Percentiles rank a stretch among this genome's conserved stretches.
Conservation (phyloP, 2,329 filamentous ascomycete genomes). For the Fusarium scirpi region DNA sequence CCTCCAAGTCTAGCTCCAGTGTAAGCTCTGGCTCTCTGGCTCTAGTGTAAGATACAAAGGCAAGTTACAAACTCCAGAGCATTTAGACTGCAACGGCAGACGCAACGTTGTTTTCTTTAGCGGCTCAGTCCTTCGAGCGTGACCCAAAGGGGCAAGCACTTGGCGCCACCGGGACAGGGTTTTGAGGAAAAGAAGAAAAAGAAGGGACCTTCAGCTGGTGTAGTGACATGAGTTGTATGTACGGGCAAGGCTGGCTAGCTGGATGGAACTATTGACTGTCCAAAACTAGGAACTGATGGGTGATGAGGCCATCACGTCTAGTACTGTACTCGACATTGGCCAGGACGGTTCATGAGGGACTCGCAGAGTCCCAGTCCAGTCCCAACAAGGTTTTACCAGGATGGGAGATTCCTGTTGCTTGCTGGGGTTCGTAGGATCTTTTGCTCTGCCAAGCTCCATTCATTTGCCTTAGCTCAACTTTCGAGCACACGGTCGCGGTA, state of each 20-base stretch:
- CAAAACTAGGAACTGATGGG: constrained; percentile 16
- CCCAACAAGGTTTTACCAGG: constrained; percentile 23
- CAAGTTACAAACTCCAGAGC: neutral
- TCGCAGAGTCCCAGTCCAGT: constrained; percentile 10
- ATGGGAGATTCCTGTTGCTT: constrained; percentile 20
- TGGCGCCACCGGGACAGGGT: constrained; percentile 26
- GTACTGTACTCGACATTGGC: neutral
- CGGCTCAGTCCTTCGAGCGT: constrained; percentile 24
- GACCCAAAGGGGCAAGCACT: constrained; percentile 20
- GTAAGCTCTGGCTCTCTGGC: constrained; percentile 9
- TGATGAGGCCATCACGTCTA: constrained; percentile 5
- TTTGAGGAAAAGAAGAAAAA: neutral
- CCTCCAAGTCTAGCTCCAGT: constrained; percentile 23
- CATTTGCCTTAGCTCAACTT: constrained; percentile 25
- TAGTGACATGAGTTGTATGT: neutral
- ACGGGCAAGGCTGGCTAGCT: constrained; percentile 12
- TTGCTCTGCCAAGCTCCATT: constrained; percentile 35
- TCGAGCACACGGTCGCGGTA: constrained; percentile 31
- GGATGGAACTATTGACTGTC: neutral
- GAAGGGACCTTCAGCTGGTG: constrained; percentile 24
- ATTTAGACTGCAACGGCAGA: constrained; percentile 29
- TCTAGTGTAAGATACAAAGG: constrained; percentile 14
- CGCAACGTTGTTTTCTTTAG: constrained; percentile 39
- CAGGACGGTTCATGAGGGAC: neutral
- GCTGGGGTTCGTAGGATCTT: constrained; percentile 32